Base-by-base conservation (phyloP, 2,329 filamentous ascomycete species). In the Truncatella angustata region DNA sequence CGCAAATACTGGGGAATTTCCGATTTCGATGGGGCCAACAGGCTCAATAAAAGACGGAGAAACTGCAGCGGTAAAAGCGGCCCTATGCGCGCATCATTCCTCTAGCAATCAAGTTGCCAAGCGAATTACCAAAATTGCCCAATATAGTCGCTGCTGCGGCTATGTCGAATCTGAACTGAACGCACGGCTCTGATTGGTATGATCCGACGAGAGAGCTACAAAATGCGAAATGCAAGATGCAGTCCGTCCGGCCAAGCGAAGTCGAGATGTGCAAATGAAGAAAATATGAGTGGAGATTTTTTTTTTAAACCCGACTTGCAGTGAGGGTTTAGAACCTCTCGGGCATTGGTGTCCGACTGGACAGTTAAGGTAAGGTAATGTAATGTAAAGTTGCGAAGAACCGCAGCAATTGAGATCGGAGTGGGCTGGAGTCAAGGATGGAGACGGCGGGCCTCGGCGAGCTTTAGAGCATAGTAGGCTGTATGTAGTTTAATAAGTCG, bases 271-370 rank as follows among this genome's bases (percentile, higher is more conserved):
- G 56, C 45, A 54, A 54, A 40, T 20, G 24, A 23, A 45, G 49
- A 37, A 54, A 54, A 36, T 47, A 57, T 51, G 57, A 58, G 58
- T 60, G 58, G 58, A 58, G 58, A 60, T 56, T 53, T 28, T 21
- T 30, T 23, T 48, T 36, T 11, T 18, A 21, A 40, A 21, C 21
- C 14, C 5, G 16, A 37, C 30, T 37, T 36, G 46, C 32, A 37
- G 16, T 49, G 28, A 37, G 46, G 46, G 30, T 49, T 50, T 49
- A 43, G 21, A 21, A 36, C 36, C 32, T 45, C 46, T 50, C 32
- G 40, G 28, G 28, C 47, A 28, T 46, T 54, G 48, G 40, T 28
- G 49, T 47, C 40, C 40, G 40, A 44, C 24, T 21, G 21, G 32
- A 21, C 18, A 18, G 14, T 40, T 18, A 12, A 40, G 18, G 21